Percentiles rank a stretch among this genome's conserved stretches.
phyloP scores from a whole-genome alignment of 2,329 filamentous ascomycete genomes.

The Shiraia bambusicola region DNA sequence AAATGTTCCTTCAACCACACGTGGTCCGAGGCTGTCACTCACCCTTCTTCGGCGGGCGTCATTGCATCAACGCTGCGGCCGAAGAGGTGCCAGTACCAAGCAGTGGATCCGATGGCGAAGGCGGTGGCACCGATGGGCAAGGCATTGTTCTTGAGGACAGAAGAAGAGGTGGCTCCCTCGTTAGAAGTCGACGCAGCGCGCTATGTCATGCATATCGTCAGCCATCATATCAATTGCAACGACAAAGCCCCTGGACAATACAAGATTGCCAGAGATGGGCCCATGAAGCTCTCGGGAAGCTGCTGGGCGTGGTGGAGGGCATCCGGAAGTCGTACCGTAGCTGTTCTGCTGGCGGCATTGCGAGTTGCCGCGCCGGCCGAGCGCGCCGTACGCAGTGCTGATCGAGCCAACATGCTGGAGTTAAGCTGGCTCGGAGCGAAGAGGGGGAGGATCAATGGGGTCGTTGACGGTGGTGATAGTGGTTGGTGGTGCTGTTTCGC shows the following conservation, averaged over 20 bases:
- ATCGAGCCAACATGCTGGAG: conserved; percentile 86
- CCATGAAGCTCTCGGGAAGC: conserved; percentile 31
- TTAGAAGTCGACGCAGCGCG: conserved; percentile 69
- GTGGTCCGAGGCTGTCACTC: conserved; percentile 53
- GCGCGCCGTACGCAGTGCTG: conserved; percentile 85
- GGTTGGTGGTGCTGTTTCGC: conserved; percentile 17
- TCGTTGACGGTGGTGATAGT: conserved; percentile 34
- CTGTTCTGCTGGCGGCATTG: conserved; percentile 50
- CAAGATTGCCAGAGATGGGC: conserved; percentile 20
- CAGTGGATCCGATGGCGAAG: conserved; percentile 82
- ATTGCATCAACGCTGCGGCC: conserved; percentile 83
- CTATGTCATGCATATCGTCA: conserved; percentile 42
- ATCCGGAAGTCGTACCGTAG: conserved; percentile 48
- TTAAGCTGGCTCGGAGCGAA: conserved; percentile 42
- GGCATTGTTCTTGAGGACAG: conserved; percentile 79
- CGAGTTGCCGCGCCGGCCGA: conserved; percentile 80
- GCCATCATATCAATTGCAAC: conserved; percentile 32
- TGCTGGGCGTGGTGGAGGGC: conserved; percentile 21
- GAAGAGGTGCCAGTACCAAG: conserved; percentile 97
- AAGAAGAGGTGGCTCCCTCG: conserved; percentile 70
- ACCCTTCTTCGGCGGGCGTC: conserved; percentile 98
- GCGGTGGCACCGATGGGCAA: conserved; percentile 84
- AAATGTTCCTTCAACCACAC: conserved; percentile 27
- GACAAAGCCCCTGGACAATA: conserved; percentile 14
- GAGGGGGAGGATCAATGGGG: conserved; percentile 40